Conservation (phyloP, 352 stramenopile species). For the Globisporangium parvum region DNA sequence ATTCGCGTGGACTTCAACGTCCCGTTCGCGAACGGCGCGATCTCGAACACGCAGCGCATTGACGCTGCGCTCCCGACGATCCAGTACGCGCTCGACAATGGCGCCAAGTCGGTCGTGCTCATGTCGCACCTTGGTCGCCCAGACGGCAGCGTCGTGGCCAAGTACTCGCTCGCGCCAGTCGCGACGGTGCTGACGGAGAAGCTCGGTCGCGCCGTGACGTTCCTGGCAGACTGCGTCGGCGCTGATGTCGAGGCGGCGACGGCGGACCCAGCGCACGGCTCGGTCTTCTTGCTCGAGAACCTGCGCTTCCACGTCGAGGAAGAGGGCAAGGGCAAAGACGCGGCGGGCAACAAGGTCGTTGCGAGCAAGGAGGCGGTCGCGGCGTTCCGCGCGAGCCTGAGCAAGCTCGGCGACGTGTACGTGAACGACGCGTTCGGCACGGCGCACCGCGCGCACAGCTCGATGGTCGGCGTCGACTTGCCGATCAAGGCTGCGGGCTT, state of each 20-base stretch:
- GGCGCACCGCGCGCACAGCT: conserved; percentile 96
- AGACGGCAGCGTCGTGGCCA: conserved; percentile 90
- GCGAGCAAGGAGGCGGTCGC: conserved; percentile 92
- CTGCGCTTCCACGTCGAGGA: conserved; percentile 98
- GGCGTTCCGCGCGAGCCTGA: conserved; percentile 90
- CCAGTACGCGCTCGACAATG: conserved; percentile 95
- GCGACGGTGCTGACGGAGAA: conserved; percentile 89
- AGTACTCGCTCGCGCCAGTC: conserved; percentile 96
- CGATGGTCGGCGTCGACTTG: conserved; percentile 95
- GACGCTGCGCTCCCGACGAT: conserved; percentile 95
- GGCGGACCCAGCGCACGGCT: conserved; percentile 54
- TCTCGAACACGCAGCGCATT: conserved; percentile 99
- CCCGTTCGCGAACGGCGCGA: conserved; percentile 93
- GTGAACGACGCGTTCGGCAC: conserved; percentile 99
- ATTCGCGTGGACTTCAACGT: conserved; percentile 99
- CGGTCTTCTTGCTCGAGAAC: conserved; percentile 98
- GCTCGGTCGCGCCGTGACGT: conserved; percentile 89
- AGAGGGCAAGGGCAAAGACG: conserved; percentile 86
- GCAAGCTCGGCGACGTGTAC: conserved; percentile 94
- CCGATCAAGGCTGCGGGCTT: conserved; percentile 92
- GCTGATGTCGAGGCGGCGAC: conserved; percentile 79
- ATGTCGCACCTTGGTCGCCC: conserved; percentile 98
- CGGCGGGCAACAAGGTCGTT: conserved; percentile 77
- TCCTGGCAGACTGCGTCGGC: conserved; percentile 96
- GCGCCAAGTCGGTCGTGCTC: conserved; percentile 97